Percentiles rank a stretch among this genome's conserved stretches.
These are phyloP conservation scores for Trichomonascus vanleenenianus DNA, from an alignment of 805 yeast genomes.

Conservation along the genomic window DNA sequence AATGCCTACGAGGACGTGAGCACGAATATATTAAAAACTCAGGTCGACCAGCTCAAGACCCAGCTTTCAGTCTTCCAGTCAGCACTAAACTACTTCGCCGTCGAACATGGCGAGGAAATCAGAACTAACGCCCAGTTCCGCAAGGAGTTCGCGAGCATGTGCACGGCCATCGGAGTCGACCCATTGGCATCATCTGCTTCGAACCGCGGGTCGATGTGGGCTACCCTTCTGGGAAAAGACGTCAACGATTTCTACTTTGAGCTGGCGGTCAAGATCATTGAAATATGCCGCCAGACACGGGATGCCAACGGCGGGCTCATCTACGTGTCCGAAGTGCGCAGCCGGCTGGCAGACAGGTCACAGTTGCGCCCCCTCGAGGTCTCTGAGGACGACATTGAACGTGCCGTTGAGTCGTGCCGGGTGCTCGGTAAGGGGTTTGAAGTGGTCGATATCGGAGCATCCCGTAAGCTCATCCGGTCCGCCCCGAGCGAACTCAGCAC, in stretches of 20 bases:
- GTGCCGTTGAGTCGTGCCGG: slow-evolving; percentile 45
- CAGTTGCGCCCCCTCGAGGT: slow-evolving; percentile 24
- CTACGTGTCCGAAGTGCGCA: slow-evolving; percentile 46
- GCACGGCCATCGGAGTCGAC: slow-evolving; percentile 76
- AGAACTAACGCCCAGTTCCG: slow-evolving; percentile 56
- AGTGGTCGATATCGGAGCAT: slow-evolving; percentile 46
- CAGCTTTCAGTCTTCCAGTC: slow-evolving; percentile 74
- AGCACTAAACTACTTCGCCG: slow-evolving; percentile 67
- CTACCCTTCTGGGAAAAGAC: slow-evolving; percentile 29
- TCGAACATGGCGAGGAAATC: slow-evolving; percentile 62
- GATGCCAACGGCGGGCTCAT: slow-evolving; percentile 79
- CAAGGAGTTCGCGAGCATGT: slow-evolving; percentile 65
- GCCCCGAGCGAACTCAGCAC: slow-evolving; percentile 54
- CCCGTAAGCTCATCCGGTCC: slow-evolving; percentile 50
- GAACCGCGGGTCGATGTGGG: slow-evolving; percentile 28
- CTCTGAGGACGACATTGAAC: slow-evolving; percentile 45
- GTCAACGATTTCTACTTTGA: slow-evolving; percentile 54
- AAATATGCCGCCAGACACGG: slow-evolving; percentile 61
- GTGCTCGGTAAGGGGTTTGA: slow-evolving; percentile 67
- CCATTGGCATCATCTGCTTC: slow-evolving; percentile 44
- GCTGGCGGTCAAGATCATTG: slow-evolving; percentile 66
- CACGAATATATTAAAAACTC: slow-evolving; percentile 40
- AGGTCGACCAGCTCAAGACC: slow-evolving; percentile 52
- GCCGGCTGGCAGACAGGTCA: slow-evolving; percentile 25
- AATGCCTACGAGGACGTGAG: slow-evolving; percentile 44